A percentile compares a stretch with the other conserved stretches of the same genome.
Conservation (phyloP, 108 stramenopile species). For the Nitzschia palea region DNA sequence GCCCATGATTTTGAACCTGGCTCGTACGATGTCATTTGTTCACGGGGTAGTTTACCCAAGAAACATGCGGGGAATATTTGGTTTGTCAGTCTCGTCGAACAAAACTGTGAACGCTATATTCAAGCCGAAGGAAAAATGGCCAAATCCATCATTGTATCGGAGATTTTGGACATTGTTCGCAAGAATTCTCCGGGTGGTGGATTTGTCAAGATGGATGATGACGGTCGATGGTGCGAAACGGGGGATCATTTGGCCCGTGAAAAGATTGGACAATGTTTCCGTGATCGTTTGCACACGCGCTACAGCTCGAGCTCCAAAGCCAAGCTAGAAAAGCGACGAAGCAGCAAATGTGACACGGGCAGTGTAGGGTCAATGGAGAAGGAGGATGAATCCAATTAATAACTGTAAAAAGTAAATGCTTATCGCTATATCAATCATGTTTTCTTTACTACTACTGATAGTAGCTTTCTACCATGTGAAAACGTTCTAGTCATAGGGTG, state of each 20-base stretch:
- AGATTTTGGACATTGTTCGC: constrained; percentile 30
- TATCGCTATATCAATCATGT: too few relatives aligned
- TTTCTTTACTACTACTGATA: too few relatives aligned
- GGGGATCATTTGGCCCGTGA: constrained; percentile 44
- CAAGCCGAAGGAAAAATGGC: constrained; percentile 25
- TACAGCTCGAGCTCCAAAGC: constrained; percentile 47
- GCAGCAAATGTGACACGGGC: neutral
- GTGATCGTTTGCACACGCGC: constrained; percentile 34
- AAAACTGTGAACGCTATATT: constrained; percentile 11
- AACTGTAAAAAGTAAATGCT: too few relatives aligned
- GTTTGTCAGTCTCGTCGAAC: constrained; percentile 12
- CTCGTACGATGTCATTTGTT: constrained; percentile 33
- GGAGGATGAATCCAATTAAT: too few relatives aligned
- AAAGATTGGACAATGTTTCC: constrained; percentile 45
- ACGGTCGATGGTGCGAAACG: constrained; percentile 34
- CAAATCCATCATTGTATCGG: constrained; percentile 35
- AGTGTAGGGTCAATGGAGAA: too few relatives aligned
- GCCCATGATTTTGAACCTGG: constrained; percentile 10
- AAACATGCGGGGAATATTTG: constrained; percentile 22
- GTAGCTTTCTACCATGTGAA: too few relatives aligned
- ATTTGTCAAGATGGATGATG: constrained; percentile 29
- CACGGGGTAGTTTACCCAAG: constrained; percentile 17
- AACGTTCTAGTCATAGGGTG: too few relatives aligned
- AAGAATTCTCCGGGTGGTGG: constrained; percentile 28
- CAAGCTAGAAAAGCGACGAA: constrained; percentile 28